Evolutionary conservation across 495 filamentous ascomycete genomes (phyloP), one percentile per base, ranked within the genome.

Genomic region (Penicillium lagena): DNA sequence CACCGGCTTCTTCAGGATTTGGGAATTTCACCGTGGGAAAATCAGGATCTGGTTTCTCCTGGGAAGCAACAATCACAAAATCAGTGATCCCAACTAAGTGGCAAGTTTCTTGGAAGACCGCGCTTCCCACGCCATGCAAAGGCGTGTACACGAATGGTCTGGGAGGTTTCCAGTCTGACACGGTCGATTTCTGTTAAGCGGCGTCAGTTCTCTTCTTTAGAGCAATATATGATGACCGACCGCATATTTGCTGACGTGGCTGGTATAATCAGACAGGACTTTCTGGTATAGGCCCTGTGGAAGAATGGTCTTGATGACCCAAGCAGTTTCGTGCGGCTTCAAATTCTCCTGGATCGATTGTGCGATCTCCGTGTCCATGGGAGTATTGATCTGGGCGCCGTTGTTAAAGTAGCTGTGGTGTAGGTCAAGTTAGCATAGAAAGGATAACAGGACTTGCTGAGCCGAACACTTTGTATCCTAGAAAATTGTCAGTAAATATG

Each of bases 11-110:
- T 56, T 88, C 84, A 0, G 84, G 84, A 50, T 88, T 88, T 2
- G 84, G 84, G 52, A 85, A 87, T 17, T 67, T 67, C 13, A 86
- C 79, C 0, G 83, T 86, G 2, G 83, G 80, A 40, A 88, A 88
- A 33, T 85, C 74, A 0, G 84, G 80, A 57, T 88, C 68, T 7
- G 84, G 81, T 34, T 73, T 42, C 27, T 72, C 70, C 55, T 81
- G 78, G 29, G 71, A 67, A 37, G 55, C 47, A 13, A 81, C 77
- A 30, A 69, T 46, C 41, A 69, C 73, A 22, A 63, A 65, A 31
- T 69, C 55, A 12, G 47, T 52, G 27, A 79, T 62, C 1, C 70
- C 75, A 35, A 81, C 53, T n/a, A 64, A 61, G 27, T 57, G 52
- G 29, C 73, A 58, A 14, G 78, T 45, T 3, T 56, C 62, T 15